Evolutionary conservation across 208 protist genomes (phyloP), one percentile per base, ranked within the genome.

Genomic region (Wallacemonas rigidus): DNA sequence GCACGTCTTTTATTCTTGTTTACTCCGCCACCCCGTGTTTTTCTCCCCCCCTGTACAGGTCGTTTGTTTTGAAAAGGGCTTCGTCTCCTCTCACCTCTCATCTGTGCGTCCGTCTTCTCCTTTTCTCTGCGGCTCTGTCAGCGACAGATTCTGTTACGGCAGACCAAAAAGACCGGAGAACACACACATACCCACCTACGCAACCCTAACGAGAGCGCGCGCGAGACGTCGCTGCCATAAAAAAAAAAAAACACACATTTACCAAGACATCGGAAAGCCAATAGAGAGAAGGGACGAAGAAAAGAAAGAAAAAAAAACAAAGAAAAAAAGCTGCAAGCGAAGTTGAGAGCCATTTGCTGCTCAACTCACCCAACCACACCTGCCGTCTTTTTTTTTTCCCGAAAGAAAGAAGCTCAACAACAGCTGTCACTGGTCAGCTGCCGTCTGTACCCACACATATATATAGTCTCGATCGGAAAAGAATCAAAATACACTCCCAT

Each of bases 101-200:
- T 67, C 17, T 67, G 15, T 67, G 61, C 44, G n/a, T 67, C 26
- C 47, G 38, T 67, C 38, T 67, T 50, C 45, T 50, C 45, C 12
- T 50, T 12, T 12, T 12, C 6, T 14, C 12, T 50, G 45, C 45
- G 45, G 8, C 6, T 12, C 1, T 6, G 6, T 12, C 45, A 50
- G 6, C 12, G 45, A 50, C 45, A 50, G 6, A 14, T 50, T 50
- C 12, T n/a, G 50, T 54, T 12, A 54, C 14, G 15, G 50, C 15
- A 12, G 50, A 54, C 50, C 26, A 26, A 26, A 26, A 26, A 26
- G 26, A 26, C 26, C 26, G 26, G 26, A 26, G 26, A 50, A 50
- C 45, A 50, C 45, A 50, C 45, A 50, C 45, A 50, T 26, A 26
- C 26, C 26, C 26, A 26, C 26, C 26, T 26, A 26, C 26, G 26